A percentile compares a stretch with the other conserved stretches of the same genome.
These are phyloP conservation scores for Sugiyamaella smithiae DNA, from an alignment of 805 yeast species.

Conservation along the genomic window DNA sequence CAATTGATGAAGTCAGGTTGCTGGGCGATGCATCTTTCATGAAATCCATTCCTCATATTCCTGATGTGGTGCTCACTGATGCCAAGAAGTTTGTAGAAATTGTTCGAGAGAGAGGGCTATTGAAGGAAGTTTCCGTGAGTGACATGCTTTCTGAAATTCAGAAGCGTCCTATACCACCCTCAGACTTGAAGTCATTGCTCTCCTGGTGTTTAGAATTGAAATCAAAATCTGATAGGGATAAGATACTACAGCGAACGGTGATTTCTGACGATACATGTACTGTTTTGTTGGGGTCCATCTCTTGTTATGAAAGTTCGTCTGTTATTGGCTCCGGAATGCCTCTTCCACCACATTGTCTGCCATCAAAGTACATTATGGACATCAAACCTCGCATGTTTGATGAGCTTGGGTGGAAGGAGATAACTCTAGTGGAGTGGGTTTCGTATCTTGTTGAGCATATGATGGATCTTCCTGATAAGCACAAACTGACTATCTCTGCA, in stretches of 20 bases:
- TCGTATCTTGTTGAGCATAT: slow-evolving; percentile 17
- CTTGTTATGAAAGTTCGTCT: slow-evolving; percentile 17
- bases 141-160: slow-evolving; percentile 34
- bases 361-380: slow-evolving; percentile 24
- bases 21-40: slow-evolving; percentile 28
- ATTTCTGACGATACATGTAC: slow-evolving; percentile 24
- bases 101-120: slow-evolving; percentile 24
- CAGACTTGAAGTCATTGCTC: slow-evolving; percentile 25
- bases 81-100: slow-evolving; percentile 30
- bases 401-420: slow-evolving; percentile 29
- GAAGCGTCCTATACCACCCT: slow-evolving; percentile 26
- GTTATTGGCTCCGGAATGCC: slow-evolving; percentile 19
- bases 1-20: slow-evolving; percentile 31
- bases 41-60: slow-evolving; percentile 30
- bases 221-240: slow-evolving; percentile 16
- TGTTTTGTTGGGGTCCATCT: slow-evolving; percentile 24
- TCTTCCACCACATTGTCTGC: slow-evolving; percentile 34
- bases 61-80: slow-evolving; percentile 20
- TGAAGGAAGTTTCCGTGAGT: slow-evolving; percentile 24
- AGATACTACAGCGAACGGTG: slow-evolving; percentile 26
- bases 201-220: slow-evolving; percentile 29
- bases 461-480: slow-evolving; percentile 16
- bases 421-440: slow-evolving; percentile 27
- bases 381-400: slow-evolving; percentile 23
- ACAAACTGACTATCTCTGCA: slow-evolving; percentile 23